Evolutionary conservation across 352 stramenopile genomes (phyloP), one percentile per base, ranked within the genome.

Genomic region (Globisporangium canariense): DNA sequence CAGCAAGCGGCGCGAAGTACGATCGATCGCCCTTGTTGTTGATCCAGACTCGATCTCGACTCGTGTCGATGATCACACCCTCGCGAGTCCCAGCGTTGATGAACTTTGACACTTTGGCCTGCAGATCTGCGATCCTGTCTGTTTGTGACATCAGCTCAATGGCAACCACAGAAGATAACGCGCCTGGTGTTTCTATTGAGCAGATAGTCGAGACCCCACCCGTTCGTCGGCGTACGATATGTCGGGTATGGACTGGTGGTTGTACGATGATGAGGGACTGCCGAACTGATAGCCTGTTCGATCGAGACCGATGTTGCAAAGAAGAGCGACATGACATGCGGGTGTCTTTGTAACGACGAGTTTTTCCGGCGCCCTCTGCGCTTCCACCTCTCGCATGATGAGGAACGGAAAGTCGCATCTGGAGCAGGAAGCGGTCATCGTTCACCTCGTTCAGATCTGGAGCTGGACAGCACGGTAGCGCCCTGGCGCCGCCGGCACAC

Each of bases 331-430:
- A n/a, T n/a, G n/a, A n/a, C 7, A 4, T 6, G 20, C 18, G 46
- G 46, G 46, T 52, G 20, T 52, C 22, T n/a, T n/a, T n/a, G n/a
- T n/a, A n/a, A n/a, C n/a, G n/a, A n/a, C n/a, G n/a, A n/a, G n/a
- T n/a, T n/a, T 8, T 20, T 32, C 22, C 46, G 46, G 16, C 9
- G 46, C n/a, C 20, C 6, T 25, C 20, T 9, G 4, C 46, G 11
- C 46, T 45, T 8, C 9, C 46, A 32, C 20, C 11, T 52, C 46
- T 11, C 46, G 45, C 45, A 28, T n/a, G 45, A 28, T 14, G 20
- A 52, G 46, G n/a, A 28, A 50, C 45, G 45, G 45, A 25, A 50
- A 50, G 45, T 50, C 45, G 45, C 28, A 50, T n/a, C n/a, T 50
- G 6, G 45, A 50, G 45, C 18, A 50, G 18, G 45, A 50, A 50